Evolutionary conservation across 2,329 filamentous ascomycete genomes (phyloP).

Genomic region (Coniochaeta hoffmannii): DNA sequence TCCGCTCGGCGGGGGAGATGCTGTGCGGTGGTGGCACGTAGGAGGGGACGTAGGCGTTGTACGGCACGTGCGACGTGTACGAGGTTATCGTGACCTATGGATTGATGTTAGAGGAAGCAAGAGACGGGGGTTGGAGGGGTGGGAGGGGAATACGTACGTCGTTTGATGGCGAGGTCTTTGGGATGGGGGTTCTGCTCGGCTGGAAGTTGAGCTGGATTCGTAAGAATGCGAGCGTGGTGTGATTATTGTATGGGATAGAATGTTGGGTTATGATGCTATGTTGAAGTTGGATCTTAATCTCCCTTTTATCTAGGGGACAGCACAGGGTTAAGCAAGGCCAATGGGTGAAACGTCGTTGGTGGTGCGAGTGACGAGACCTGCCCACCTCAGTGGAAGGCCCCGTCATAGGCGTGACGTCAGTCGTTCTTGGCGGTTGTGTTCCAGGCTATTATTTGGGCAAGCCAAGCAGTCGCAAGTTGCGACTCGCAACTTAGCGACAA

Average conservation of each 20-base stretch:
- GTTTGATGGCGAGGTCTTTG: not conserved
- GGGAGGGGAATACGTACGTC: not conserved
- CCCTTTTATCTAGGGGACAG: not conserved
- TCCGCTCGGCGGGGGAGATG: not conserved
- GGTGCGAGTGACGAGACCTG: not conserved
- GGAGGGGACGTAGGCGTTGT: not conserved
- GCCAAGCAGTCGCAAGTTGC: no score
- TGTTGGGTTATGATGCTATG: not conserved
- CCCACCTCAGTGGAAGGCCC: not conserved
- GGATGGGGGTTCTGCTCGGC: not conserved
- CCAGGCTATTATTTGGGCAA: not conserved
- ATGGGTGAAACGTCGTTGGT: not conserved
- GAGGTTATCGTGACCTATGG: not conserved
- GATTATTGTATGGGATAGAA: no score
- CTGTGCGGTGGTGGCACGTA: not conserved
- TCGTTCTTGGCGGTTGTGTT: not conserved
- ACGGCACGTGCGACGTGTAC: no score
- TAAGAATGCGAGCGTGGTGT: not conserved
- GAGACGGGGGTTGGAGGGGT: not conserved
- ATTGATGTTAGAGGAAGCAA: not conserved
- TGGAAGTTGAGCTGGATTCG: not conserved
- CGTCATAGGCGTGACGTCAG: conserved; percentile 3
- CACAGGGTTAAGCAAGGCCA: not conserved
- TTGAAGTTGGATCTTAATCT: not conserved
- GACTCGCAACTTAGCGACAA: no score